These are phyloP conservation scores for Candida tibetensis DNA, from an alignment of 805 yeast genomes.

Conservation along the genomic window DNA sequence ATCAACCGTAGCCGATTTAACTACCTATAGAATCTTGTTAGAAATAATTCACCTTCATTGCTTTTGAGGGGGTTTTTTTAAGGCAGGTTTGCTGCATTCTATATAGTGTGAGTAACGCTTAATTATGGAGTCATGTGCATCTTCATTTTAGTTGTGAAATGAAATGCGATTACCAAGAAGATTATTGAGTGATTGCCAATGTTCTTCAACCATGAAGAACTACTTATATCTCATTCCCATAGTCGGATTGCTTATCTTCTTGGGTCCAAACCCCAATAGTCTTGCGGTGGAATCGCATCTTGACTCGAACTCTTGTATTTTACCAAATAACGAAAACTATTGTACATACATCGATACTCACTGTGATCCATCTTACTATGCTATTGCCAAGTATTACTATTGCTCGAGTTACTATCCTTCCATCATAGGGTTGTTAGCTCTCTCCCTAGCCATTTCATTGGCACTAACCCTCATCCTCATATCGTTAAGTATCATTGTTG, in stretches of 20 bases:
- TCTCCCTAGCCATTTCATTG: constrained; percentile 11
- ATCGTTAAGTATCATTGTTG: constrained; percentile 31
- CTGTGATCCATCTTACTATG: constrained; percentile 25
- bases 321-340: constrained; percentile 2
- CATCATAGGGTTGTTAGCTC: constrained; percentile 2
- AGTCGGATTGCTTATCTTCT: background rate
- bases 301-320: background rate
- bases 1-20: too few relatives aligned
- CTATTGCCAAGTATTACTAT: constrained; percentile 26
- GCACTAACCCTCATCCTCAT: constrained; percentile 18
- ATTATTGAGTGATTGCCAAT: too few relatives aligned
- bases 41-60: too few relatives aligned
- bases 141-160: too few relatives aligned
- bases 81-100: too few relatives aligned
- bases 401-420: constrained; percentile 24
- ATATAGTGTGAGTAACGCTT: too few relatives aligned
- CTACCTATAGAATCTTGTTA: too few relatives aligned
- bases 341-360: constrained; percentile 17
- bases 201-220: background rate
- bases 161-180: too few relatives aligned
- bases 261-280: background rate
- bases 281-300: background rate
- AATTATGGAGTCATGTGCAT: too few relatives aligned
- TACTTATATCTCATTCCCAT: background rate
- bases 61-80: too few relatives aligned